Evolutionary conservation across 2,329 filamentous ascomycete species (phyloP).

Genomic region (Aspergillus candidus): DNA sequence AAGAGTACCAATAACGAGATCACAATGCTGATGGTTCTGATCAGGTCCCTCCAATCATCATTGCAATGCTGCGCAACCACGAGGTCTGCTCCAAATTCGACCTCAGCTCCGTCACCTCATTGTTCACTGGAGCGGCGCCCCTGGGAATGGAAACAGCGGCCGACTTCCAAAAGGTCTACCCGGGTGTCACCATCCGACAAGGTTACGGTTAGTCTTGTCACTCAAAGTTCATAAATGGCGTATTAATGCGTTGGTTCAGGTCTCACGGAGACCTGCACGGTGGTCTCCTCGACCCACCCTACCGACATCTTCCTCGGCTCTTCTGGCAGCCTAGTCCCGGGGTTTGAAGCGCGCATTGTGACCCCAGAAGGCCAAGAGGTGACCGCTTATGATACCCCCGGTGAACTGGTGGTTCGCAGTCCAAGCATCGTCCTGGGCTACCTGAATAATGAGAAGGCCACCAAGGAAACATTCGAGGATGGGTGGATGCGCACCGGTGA

Average conservation of each 20-base stretch:
- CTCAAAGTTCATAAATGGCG: not conserved
- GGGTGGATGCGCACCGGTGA: slow-evolving; percentile 84
- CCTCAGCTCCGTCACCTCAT: slow-evolving; percentile 57
- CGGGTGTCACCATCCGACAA: slow-evolving; percentile 61
- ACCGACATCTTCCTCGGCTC: slow-evolving; percentile 65
- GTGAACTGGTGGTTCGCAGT: slow-evolving; percentile 72
- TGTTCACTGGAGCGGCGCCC: slow-evolving; percentile 74
- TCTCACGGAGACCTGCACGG: slow-evolving; percentile 70
- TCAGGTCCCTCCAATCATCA: slow-evolving; percentile 73
- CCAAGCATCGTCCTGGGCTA: slow-evolving; percentile 78
- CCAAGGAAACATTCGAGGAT: slow-evolving; percentile 71
- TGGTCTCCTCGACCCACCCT: slow-evolving; percentile 53
- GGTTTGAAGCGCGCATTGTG: slow-evolving; percentile 60
- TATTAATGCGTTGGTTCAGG: slow-evolving; percentile 36
- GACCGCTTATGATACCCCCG: slow-evolving; percentile 63
- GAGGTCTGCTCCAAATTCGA: slow-evolving; percentile 61
- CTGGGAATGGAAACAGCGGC: slow-evolving; percentile 66
- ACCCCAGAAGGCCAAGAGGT: slow-evolving; percentile 64
- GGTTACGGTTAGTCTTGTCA: slow-evolving; percentile 55
- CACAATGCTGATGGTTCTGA: too few species aligned
- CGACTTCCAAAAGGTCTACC: slow-evolving; percentile 57
- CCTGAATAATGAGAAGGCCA: slow-evolving; percentile 78
- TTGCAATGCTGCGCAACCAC: slow-evolving; percentile 63
- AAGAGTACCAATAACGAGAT: too few species aligned
- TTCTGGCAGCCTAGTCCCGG: slow-evolving; percentile 64